A percentile compares a stretch with the other conserved stretches of the same genome.
Conservation (phyloP, 148 eudicot genomes). For the Vaccinium macrocarpon region DNA sequence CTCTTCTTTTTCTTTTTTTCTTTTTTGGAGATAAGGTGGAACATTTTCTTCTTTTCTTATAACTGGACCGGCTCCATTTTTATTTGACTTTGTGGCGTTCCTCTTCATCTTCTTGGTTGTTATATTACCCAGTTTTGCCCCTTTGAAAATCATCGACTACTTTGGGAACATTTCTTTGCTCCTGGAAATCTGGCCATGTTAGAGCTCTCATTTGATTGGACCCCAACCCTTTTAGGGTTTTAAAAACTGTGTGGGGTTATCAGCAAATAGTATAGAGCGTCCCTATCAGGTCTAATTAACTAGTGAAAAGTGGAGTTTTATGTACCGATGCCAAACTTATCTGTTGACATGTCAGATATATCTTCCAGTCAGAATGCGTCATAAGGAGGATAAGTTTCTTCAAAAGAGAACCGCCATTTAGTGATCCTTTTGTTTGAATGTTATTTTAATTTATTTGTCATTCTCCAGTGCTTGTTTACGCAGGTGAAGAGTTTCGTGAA, state of each 20-base stretch:
- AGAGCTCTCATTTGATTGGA: neutral
- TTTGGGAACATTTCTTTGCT: neutral
- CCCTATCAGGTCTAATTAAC: neutral
- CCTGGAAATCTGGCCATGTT: neutral
- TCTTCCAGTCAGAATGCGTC: neutral
- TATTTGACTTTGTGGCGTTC: neutral
- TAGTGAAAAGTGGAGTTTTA: neutral
- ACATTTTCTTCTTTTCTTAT: neutral
- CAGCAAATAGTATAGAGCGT: neutral
- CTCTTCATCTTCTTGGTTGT: neutral
- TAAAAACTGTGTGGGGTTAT: neutral
- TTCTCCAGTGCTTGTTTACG: neutral
- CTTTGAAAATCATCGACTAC: neutral
- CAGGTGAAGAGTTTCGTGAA: neutral
- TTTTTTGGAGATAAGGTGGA: neutral
- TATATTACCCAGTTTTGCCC: neutral
- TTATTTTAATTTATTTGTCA: neutral
- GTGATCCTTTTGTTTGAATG: slow-evolving; percentile 7
- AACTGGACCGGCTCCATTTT: neutral
- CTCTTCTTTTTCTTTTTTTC: neutral
- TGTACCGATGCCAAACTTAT: neutral
- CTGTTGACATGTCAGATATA: neutral
- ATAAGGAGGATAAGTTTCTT: neutral
- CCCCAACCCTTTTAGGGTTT: neutral
- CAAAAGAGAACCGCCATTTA: neutral